phyloP scores from a whole-genome alignment of 2,329 filamentous ascomycete species.

The Daldinia sp. region DNA sequence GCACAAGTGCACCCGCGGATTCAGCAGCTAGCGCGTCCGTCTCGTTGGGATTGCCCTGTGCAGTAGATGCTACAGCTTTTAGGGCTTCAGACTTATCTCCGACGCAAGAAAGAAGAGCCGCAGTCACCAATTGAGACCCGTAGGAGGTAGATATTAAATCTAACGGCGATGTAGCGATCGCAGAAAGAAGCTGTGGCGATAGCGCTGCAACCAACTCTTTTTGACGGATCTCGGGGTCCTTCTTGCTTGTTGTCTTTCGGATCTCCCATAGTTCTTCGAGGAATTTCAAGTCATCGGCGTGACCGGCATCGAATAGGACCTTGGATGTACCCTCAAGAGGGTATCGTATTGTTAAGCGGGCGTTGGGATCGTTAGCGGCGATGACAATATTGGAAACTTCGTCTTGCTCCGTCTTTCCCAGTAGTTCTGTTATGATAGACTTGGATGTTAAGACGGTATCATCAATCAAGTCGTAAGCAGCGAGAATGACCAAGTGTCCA shows the following conservation, averaged over 20 bases:
- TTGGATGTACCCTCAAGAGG: conserved; percentile 76
- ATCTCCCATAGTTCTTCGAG: conserved; percentile 81
- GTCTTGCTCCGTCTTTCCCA: conserved; percentile 73
- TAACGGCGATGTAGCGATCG: conserved; percentile 72
- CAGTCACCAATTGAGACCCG: conserved; percentile 85
- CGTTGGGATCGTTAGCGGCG: conserved; percentile 71
- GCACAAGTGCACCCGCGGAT: conserved; percentile 31
- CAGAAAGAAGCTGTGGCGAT: conserved; percentile 77
- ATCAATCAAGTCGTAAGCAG: conserved; percentile 90
- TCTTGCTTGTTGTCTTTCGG: conserved; percentile 87
- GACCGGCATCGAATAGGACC: conserved; percentile 66
- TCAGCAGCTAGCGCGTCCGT: conserved; percentile 49
- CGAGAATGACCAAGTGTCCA: conserved; percentile 82
- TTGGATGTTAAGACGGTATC: conserved; percentile 91
- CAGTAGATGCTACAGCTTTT: conserved; percentile 70
- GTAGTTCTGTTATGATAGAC: conserved; percentile 84
- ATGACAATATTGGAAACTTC: conserved; percentile 70
- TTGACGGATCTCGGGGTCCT: conserved; percentile 79
- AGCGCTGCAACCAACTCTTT: conserved; percentile 78
- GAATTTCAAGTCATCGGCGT: conserved; percentile 72
- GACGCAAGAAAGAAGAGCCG: conserved; percentile 78
- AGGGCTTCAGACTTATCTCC: conserved; percentile 82
- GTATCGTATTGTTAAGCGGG: conserved; percentile 76
- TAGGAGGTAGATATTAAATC: conserved; percentile 79
- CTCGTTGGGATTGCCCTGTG: conserved; percentile 63